Evolutionary conservation across 2,329 filamentous ascomycete genomes (phyloP), one percentile per base, ranked within the genome.

Genomic region (Tolypocladium amazonense): DNA sequence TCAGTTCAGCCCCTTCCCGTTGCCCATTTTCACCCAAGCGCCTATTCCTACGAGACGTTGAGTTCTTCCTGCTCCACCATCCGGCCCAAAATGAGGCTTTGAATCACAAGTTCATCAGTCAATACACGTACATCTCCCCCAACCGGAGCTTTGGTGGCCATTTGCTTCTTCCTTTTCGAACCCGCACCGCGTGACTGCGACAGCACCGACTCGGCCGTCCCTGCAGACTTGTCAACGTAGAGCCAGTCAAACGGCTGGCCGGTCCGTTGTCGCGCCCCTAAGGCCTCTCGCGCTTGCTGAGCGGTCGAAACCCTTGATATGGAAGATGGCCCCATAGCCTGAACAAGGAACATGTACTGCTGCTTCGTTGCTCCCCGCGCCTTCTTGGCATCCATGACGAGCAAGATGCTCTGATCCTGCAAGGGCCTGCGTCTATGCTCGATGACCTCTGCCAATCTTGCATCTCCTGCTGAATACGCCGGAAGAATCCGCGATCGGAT

Each of bases 11-110:
- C 20, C 27, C 23, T 54, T 20, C 30, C 9, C 12, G 20, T 35
- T 23, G 4, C 20, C 9, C 7, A 11, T 57, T 47, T 15, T 18
- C 39, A 18, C 25, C 3, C 6, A 56, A 47, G 30, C 30, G 33
- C 33, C 18, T 5, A 43, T 20, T 12, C 7, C 35, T 25, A 41
- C 23, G 56, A 65, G 38, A 59, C 59, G 20, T 55, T 43, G 66
- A 72, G 67, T 65, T 84, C 81, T 15, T 76, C 79, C 56, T 84
- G 82, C 62, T 90, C 87, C 58, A 92, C 83, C 65, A 97, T 75
- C 62, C 86, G 84, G 0, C 92, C 93, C 57, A 96, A 72, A 63
- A 99, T 97, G 61, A 97, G 77, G 72, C 92, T 97, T 78, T 99
- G 93, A 59, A 96, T 87, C 27, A 97, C 85, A 69, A 93, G 85